These are phyloP conservation scores for Tephrocybe sp. DNA, from an alignment of 768 basidiomycete species.

Conservation along the genomic window DNA sequence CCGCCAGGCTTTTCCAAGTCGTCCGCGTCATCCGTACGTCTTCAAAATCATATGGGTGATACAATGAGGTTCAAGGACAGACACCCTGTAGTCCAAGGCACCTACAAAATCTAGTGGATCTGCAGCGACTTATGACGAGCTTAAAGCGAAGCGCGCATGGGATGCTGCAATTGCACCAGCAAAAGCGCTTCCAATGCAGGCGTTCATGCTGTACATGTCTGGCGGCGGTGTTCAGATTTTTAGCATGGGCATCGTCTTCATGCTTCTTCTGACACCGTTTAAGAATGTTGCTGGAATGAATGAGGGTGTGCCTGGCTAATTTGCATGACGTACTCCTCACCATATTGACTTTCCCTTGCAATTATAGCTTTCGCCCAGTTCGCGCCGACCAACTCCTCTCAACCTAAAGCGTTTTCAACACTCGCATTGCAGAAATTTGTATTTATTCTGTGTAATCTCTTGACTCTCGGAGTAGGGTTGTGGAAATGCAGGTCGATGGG, in stretches of 20 bases:
- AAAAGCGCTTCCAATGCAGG: constrained; percentile 94
- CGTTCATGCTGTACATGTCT: constrained; percentile 98
- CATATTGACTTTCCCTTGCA: not conserved
- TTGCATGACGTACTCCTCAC: not conserved
- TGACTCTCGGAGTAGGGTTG: constrained; percentile 80
- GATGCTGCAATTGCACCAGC: constrained; percentile 82
- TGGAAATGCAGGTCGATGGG: constrained; percentile 97
- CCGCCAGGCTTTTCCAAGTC: constrained; percentile 68
- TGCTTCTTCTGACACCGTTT: constrained; percentile 86
- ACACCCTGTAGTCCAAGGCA: constrained; percentile 40
- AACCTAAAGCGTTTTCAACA: constrained; percentile 49
- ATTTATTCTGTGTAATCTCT: constrained; percentile 70
- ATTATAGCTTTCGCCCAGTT: constrained; percentile 69
- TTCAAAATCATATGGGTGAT: not conserved
- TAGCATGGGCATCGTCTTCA: constrained; percentile 94
- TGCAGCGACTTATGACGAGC: constrained; percentile 52
- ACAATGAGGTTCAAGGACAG: not conserved
- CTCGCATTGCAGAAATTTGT: constrained; percentile 70
- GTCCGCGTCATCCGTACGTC: constrained; percentile 33
- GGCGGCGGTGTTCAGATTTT: constrained; percentile 95
- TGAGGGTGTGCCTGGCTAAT: constrained; percentile 52
- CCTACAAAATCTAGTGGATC: constrained; percentile 32
- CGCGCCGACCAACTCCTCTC: constrained; percentile 63
- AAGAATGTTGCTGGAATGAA: constrained; percentile 82
- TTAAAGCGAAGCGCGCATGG: constrained; percentile 84